phyloP scores from a whole-genome alignment of 306 rosid genomes.

The Argentina anserina region DNA sequence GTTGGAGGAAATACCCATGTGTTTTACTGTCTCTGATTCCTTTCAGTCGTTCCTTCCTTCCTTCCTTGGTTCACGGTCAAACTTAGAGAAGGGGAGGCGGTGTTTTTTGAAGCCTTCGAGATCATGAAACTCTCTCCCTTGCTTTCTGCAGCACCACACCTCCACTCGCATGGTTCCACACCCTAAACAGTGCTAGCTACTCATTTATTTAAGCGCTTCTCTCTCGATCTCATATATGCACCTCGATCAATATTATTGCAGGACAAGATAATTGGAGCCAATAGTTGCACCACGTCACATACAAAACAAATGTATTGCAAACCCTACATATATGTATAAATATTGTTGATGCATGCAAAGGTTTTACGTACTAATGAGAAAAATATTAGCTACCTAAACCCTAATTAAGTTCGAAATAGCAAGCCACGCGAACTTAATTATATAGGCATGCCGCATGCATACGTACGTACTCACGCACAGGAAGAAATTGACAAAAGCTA shows the following conservation, averaged over 20 bases:
- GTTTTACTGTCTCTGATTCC: slow-evolving; percentile 84
- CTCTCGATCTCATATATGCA: not conserved
- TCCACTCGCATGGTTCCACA: not conserved
- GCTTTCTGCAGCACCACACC: slow-evolving; percentile 31
- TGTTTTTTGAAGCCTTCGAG: slow-evolving; percentile 63
- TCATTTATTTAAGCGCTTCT: not conserved
- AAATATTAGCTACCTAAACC: not conserved
- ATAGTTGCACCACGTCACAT: not conserved
- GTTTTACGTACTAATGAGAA: not conserved
- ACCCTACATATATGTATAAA: not conserved
- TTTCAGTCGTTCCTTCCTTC: too few relatives aligned
- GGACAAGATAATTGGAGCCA: not conserved
- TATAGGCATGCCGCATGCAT: not conserved
- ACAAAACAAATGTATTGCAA: not conserved
- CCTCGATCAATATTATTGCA: too few relatives aligned
- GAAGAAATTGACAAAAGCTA: not conserved
- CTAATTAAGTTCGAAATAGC: too few relatives aligned
- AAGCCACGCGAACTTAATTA: not conserved
- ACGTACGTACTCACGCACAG: not conserved
- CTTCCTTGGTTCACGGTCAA: slow-evolving; percentile 78
- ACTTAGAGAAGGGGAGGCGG: slow-evolving; percentile 36
- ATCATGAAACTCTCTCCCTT: slow-evolving; percentile 40
- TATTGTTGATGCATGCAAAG: not conserved
- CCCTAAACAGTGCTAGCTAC: not conserved
- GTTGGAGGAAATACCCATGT: slow-evolving; percentile 18